phyloP scores from a whole-genome alignment of 2,329 filamentous ascomycete species.

The Aspergillus quadricinctus region DNA sequence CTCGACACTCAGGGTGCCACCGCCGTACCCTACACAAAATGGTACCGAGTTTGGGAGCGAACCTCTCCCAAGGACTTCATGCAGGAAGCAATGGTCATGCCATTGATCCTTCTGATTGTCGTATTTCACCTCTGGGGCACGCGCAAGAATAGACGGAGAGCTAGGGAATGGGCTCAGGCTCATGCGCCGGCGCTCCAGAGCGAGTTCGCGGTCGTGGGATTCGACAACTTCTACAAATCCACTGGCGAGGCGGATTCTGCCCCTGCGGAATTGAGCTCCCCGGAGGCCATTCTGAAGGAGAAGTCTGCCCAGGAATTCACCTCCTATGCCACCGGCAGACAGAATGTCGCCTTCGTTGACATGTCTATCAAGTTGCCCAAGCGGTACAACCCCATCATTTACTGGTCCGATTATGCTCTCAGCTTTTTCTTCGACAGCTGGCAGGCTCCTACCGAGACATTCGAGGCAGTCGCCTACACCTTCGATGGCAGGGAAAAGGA shows the following conservation, averaged over 20 bases:
- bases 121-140: conserved; percentile 77
- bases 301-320: conserved; percentile 82
- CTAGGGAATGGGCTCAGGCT: conserved; percentile 72
- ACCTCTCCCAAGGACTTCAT: conserved; percentile 79
- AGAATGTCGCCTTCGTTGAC: conserved; percentile 89
- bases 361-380: conserved; percentile 76
- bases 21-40: conserved; percentile 73
- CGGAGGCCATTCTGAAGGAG: conserved; percentile 69
- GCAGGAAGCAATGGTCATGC: conserved; percentile 77
- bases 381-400: conserved; percentile 74
- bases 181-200: conserved; percentile 67
- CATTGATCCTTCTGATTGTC: conserved; percentile 69
- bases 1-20: conserved; percentile 48
- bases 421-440: conserved; percentile 79
- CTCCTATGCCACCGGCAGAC: conserved; percentile 83
- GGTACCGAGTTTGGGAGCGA: conserved; percentile 96
- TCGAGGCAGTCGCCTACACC: conserved; percentile 75
- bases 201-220: conserved; percentile 88
- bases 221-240: conserved; percentile 52
- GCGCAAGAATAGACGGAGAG: conserved; percentile 72
- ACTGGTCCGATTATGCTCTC: conserved; percentile 62
- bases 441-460: conserved; percentile 62
- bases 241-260: conserved; percentile 43
- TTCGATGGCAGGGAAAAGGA: conserved; percentile 89
- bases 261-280: conserved; percentile 40